Evolutionary conservation across 352 stramenopile species (phyloP).

Genomic region (Phytopythium helicoides): DNA sequence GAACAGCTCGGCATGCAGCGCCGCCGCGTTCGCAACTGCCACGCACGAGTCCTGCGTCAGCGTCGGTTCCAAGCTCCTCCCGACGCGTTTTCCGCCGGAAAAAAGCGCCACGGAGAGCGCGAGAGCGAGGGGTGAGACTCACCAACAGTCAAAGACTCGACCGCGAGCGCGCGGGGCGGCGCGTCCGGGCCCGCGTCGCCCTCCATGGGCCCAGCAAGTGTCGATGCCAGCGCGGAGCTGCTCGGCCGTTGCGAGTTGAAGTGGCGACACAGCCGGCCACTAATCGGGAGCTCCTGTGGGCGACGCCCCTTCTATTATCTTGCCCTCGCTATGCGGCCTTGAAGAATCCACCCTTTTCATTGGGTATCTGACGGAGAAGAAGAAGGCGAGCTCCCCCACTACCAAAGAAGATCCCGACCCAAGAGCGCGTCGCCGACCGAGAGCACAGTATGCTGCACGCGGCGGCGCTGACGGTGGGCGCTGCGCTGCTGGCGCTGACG

Average conservation of each 20-base stretch:
- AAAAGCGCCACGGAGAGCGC: not conserved
- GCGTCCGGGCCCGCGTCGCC: not conserved
- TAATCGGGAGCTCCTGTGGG: no score
- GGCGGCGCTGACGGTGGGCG: slow-evolving; percentile 14
- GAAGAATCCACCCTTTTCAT: not conserved
- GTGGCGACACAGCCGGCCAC: not conserved
- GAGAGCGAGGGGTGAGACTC: not conserved
- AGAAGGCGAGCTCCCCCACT: not conserved
- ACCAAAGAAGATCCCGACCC: slow-evolving; percentile 2
- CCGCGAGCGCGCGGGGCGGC: not conserved
- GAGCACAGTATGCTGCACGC: slow-evolving; percentile 24
- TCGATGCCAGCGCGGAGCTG: no score
- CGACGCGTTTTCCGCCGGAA: not conserved
- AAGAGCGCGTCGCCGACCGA: no score
- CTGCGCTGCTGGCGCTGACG: slow-evolving; percentile 13
- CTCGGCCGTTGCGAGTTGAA: slow-evolving; percentile 4
- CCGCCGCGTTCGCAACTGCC: slow-evolving; percentile 38
- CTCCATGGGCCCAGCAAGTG: not conserved
- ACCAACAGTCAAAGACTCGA: slow-evolving; percentile 8
- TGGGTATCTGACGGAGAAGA: no score
- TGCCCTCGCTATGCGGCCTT: not conserved
- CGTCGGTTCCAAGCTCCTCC: not conserved
- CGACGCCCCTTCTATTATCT: not conserved
- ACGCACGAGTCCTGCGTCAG: not conserved
- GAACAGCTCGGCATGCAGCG: slow-evolving; percentile 53